These are phyloP conservation scores for Neurospora terricola DNA, from an alignment of 495 filamentous ascomycete species.

Conservation along the genomic window DNA sequence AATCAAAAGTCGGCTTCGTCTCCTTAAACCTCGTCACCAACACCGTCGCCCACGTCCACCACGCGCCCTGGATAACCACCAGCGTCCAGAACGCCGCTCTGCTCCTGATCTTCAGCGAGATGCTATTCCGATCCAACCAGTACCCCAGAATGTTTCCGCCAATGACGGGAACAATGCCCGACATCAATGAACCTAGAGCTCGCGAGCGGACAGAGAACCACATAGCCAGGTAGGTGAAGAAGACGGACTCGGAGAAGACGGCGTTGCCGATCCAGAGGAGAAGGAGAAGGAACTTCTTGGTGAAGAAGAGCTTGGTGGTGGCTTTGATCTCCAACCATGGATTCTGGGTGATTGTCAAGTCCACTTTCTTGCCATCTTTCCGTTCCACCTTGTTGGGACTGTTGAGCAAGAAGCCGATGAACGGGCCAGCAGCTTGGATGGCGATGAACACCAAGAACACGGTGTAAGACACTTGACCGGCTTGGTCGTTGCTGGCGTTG, in stretches of 20 bases:
- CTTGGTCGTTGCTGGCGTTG: constrained; percentile 40
- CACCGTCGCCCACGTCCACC: constrained; percentile 54
- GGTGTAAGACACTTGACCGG: constrained; percentile 51
- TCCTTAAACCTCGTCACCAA: constrained; percentile 42
- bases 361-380: constrained; percentile 43
- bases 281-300: constrained; percentile 44
- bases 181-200: constrained; percentile 52
- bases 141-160: constrained; percentile 46
- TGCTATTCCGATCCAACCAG: constrained; percentile 41
- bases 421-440: constrained; percentile 46
- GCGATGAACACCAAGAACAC: constrained; percentile 54
- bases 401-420: constrained; percentile 45
- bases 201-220: constrained; percentile 55
- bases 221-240: constrained; percentile 48
- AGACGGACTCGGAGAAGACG: constrained; percentile 51
- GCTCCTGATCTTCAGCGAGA: constrained; percentile 39
- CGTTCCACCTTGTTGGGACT: constrained; percentile 45
- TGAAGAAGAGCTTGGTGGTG: constrained; percentile 41
- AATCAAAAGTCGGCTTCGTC: constrained; percentile 46
- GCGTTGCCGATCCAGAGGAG: constrained; percentile 51
- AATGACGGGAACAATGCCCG: constrained; percentile 48
- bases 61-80: constrained; percentile 43
- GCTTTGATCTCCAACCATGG: constrained; percentile 42
- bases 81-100: constrained; percentile 33
- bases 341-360: constrained; percentile 37